Evolutionary conservation across 345 rosid genomes (phyloP).

Genomic region (Mercurialis annua): DNA sequence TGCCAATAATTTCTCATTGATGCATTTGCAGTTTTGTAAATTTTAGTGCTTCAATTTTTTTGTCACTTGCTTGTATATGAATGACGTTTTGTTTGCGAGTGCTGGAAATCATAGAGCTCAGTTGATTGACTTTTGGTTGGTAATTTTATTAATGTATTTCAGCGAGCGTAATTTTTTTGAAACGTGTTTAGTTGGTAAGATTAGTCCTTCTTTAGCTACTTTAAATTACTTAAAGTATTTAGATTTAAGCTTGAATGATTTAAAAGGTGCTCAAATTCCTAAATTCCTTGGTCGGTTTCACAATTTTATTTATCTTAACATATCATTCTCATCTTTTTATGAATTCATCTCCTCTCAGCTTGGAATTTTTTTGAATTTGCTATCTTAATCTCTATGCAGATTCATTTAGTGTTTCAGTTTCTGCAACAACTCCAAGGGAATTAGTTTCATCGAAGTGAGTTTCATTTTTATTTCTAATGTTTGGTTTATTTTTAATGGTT

Average conservation of each 20-base stretch:
- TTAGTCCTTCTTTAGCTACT: conserved; percentile 24
- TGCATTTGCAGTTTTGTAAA: background rate
- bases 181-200: conserved; percentile 22
- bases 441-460: too few species aligned
- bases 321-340: conserved; percentile 23
- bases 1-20: background rate
- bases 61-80: background rate
- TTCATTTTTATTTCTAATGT: too few species aligned
- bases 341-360: conserved; percentile 25
- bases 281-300: conserved; percentile 25
- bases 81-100: background rate
- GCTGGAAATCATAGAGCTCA: background rate
- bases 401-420: background rate
- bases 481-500: too few species aligned
- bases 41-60: background rate
- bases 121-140: background rate
- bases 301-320: conserved; percentile 24
- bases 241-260: conserved; percentile 30
- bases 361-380: conserved; percentile 23
- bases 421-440: too few species aligned
- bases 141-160: background rate
- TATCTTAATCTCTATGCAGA: conserved; percentile 24
- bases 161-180: background rate
- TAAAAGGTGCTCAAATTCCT: conserved; percentile 25
- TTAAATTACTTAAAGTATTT: conserved; percentile 20